Conservation (phyloP, 306 rosid genomes). For the Quercus parvula region DNA sequence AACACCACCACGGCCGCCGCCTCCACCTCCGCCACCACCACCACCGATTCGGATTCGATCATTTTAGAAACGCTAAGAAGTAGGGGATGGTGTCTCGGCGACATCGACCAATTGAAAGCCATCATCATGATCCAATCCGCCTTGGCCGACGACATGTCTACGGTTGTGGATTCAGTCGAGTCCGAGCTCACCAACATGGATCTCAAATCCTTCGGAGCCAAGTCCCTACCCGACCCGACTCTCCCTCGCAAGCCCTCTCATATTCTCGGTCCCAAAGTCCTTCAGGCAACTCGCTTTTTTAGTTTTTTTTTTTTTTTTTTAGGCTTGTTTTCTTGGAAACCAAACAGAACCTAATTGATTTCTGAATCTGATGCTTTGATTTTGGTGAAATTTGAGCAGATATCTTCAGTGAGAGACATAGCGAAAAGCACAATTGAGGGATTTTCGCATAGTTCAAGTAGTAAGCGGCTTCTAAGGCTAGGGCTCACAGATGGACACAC, state of each 20-base stretch:
- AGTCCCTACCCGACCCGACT: constrained; percentile 41
- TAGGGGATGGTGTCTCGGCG: constrained; percentile 48
- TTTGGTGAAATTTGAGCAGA: constrained; percentile 36
- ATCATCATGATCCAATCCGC: constrained; percentile 38
- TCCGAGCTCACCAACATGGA: constrained; percentile 50
- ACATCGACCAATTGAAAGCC: constrained; percentile 32
- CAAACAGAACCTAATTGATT: neutral
- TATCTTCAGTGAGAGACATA: constrained; percentile 72
- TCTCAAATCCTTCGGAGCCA: constrained; percentile 39
- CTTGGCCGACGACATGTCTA: constrained; percentile 35
- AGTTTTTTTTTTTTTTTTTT: neutral
- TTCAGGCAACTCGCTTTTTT: constrained; percentile 34
- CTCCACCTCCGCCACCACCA: neutral
- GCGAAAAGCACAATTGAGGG: constrained; percentile 52
- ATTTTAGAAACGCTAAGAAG: constrained; percentile 39
- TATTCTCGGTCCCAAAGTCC: constrained; percentile 47
- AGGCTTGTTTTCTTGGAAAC: neutral
- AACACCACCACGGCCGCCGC: neutral
- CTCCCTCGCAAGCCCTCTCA: constrained; percentile 40
- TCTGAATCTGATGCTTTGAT: neutral
- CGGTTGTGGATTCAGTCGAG: constrained; percentile 34
- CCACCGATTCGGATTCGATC: constrained; percentile 5
- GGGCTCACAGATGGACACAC: constrained; percentile 72
- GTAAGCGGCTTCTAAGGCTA: constrained; percentile 59
- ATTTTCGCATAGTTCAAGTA: constrained; percentile 39